Conservation (phyloP, 306 rosid species). For the Cicer chorassanicum region DNA sequence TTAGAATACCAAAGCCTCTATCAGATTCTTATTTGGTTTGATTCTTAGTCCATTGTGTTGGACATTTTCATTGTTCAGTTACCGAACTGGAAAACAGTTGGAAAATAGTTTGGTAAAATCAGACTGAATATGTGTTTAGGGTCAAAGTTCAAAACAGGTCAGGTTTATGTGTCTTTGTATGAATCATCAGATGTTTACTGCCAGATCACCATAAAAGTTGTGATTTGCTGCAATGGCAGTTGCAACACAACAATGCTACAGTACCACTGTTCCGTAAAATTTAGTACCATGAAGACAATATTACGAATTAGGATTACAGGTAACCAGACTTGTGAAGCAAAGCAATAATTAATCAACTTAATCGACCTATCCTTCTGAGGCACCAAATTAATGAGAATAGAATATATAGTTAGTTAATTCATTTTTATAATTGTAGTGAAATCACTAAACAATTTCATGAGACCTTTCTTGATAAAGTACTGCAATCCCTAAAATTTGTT, state of each 20-base stretch:
- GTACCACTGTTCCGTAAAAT: neutral
- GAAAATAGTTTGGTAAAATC: neutral
- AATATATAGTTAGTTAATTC: neutral
- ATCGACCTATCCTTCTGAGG: neutral
- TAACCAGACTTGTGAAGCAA: slow-evolving; percentile 11
- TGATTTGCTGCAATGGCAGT: neutral
- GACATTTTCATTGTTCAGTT: neutral
- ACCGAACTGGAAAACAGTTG: neutral
- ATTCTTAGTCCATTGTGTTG: neutral
- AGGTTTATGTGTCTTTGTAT: neutral
- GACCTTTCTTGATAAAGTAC: slow-evolving; percentile 14
- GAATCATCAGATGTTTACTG: neutral
- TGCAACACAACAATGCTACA: neutral
- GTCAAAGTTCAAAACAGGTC: neutral
- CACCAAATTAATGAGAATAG: neutral
- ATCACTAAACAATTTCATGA: neutral
- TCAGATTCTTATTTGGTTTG: neutral
- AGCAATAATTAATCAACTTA: neutral
- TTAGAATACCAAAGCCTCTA: neutral
- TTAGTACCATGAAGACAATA: neutral
- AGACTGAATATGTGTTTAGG: neutral
- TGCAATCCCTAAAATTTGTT: neutral
- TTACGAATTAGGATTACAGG: neutral
- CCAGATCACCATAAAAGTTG: neutral
- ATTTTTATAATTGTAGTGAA: neutral